These are phyloP conservation scores for Toxicodendron radicans DNA, from an alignment of 345 rosid genomes.

Conservation along the genomic window DNA sequence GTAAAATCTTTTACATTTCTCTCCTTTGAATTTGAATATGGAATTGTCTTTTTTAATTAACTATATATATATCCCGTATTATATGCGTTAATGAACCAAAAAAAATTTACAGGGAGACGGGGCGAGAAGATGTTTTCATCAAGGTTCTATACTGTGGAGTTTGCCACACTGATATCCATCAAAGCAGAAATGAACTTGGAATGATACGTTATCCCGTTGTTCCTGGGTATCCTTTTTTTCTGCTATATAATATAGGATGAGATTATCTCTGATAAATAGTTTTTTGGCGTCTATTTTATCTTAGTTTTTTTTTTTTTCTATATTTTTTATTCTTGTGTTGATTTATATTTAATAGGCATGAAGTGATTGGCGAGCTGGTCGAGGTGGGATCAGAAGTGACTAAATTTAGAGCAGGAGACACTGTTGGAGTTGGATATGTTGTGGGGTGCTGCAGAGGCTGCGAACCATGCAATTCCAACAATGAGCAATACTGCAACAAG, in stretches of 20 bases:
- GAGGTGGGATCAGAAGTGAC: slow-evolving; percentile 64
- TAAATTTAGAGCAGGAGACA: slow-evolving; percentile 48
- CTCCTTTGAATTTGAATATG: background rate
- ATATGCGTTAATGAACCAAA: background rate
- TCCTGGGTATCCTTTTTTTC: slow-evolving; percentile 49
- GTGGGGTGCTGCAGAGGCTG: slow-evolving; percentile 59
- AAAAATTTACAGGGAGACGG: slow-evolving; percentile 50
- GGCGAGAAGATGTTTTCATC: slow-evolving; percentile 65
- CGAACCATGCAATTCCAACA: slow-evolving; percentile 47
- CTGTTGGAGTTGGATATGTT: slow-evolving; percentile 60
- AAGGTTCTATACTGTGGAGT: slow-evolving; percentile 66
- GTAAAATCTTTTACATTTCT: background rate
- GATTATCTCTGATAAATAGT: too few relatives aligned
- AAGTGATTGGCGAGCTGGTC: slow-evolving; percentile 72
- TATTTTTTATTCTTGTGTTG: background rate
- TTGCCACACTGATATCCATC: slow-evolving; percentile 78
- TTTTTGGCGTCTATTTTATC: background rate
- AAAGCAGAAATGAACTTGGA: slow-evolving; percentile 59
- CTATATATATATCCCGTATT: too few relatives aligned
- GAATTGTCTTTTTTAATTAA: too few relatives aligned
- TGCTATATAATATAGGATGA: too few relatives aligned
- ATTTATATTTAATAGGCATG: slow-evolving; percentile 41
- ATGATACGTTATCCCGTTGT: slow-evolving; percentile 73
- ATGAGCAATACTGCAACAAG: slow-evolving; percentile 61
- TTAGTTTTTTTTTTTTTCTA: background rate